Evolutionary conservation across 805 yeast species (phyloP), one percentile per base, ranked within the genome.

Genomic region (Candida ovalis): DNA sequence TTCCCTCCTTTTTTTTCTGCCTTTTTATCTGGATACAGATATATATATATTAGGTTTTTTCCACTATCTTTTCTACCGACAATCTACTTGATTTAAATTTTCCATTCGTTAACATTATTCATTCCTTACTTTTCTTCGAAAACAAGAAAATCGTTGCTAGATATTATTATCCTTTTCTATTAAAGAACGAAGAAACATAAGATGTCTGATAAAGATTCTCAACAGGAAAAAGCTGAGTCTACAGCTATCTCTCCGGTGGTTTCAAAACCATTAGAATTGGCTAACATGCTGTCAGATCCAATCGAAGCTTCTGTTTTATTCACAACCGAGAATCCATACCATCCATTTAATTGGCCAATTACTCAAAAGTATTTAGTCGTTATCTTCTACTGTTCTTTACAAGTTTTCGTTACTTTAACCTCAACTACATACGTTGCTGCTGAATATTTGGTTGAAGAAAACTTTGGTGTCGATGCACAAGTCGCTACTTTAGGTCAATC

Each of bases 401-500:
- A 67, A 49, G 51, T 54, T 13, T 65, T 47, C 43, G 69, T 67
- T 42, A 62, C 67, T 1, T 43, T 66, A 36, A 67, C 71, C 17
- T 62, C 69, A 10, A 67, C 71, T 9, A 52, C 64, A 18, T 67
- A 65, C 47, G 64, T 67, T 36, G 60, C 69, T 30, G 60, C 56
- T 24, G 69, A 65, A 52, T 64, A 17, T 24, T 23, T 59, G 19
- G 61, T 64, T 38, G 57, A 64, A 48, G 66, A 59, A 4, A 53
- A 47, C 40, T 67, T 54, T 44, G 50, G 49, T 19, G 62, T 58
- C 22, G 49, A 46, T 28, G 44, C 67, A 4, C 71, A 67, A 51
- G 68, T 64, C 35, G 64, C 69, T 21, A 64, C 69, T 2, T 52
- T 67, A 25, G 68, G 68, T 22, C 70, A 66, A 53, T 64, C 69